phyloP scores from a whole-genome alignment of 371 early-diverging fungal genomes.

The Apophysomyces elegans region DNA sequence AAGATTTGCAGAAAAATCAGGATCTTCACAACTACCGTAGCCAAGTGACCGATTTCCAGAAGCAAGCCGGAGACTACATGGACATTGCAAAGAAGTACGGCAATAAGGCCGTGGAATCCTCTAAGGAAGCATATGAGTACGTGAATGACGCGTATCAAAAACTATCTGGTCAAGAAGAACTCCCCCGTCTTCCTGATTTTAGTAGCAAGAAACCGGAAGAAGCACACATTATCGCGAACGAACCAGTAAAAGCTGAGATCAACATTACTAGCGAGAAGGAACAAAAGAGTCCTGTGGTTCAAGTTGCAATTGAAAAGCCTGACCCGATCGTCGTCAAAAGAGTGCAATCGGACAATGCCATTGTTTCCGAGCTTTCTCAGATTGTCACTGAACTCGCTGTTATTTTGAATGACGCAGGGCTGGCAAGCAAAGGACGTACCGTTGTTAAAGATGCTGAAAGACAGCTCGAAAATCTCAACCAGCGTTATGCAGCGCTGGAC shows the following conservation, averaged over 20 bases:
- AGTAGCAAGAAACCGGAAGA: constrained; percentile 12
- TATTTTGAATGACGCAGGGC: constrained; percentile 38
- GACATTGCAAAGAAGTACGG: constrained; percentile 23
- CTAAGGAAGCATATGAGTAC: constrained; percentile 28
- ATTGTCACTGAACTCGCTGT: constrained; percentile 31
- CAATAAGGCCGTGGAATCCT: constrained; percentile 25
- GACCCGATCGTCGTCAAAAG: constrained; percentile 25
- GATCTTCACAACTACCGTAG: constrained; percentile 24
- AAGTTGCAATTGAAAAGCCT: constrained; percentile 23
- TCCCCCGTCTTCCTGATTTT: constrained; percentile 5
- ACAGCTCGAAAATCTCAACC: constrained; percentile 26
- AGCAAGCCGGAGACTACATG: constrained; percentile 26
- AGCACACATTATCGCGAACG: background rate
- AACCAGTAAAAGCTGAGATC: constrained; percentile 5
- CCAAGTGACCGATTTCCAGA: constrained; percentile 18
- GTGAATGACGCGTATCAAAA: constrained; percentile 29
- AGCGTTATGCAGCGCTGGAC: constrained; percentile 20
- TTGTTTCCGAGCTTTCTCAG: constrained; percentile 28
- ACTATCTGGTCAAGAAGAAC: constrained; percentile 26
- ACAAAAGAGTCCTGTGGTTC: constrained; percentile 13
- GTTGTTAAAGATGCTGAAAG: constrained; percentile 31
- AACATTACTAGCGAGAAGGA: constrained; percentile 16
- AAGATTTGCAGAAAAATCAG: constrained; percentile 28
- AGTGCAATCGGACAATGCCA: constrained; percentile 24
- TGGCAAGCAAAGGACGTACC: constrained; percentile 32